Evolutionary conservation across 75 land plant genomes (phyloP).

Genomic region (Sequoia sempervirens): DNA sequence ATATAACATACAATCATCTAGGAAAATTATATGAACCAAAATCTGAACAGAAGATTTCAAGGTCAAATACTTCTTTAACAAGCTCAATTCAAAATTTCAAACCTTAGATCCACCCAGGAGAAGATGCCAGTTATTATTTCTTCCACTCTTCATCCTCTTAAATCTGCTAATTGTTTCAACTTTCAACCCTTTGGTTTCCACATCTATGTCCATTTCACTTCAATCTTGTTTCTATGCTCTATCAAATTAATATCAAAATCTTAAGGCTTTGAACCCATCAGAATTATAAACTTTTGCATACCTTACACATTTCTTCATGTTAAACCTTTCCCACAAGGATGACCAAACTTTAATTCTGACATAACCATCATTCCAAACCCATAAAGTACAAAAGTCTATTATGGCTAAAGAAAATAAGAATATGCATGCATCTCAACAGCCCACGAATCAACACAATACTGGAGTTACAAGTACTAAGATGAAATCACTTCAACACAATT

Average conservation of each 20-base stretch:
- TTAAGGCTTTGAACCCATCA: not conserved
- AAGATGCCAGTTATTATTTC: not conserved
- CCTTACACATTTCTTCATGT: not conserved
- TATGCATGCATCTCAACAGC: not conserved
- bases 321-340: not conserved
- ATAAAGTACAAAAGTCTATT: not conserved
- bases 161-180: not conserved
- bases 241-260: not conserved
- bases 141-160: not conserved
- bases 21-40: not conserved
- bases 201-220: not conserved
- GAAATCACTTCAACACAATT: not conserved
- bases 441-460: not conserved
- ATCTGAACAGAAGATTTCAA: not conserved
- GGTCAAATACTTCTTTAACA: not conserved
- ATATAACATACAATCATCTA: not conserved
- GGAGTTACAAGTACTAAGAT: not conserved
- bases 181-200: not conserved
- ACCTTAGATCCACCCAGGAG: not conserved
- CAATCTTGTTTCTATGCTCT: not conserved
- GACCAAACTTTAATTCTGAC: not conserved
- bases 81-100: not conserved
- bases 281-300: not conserved
- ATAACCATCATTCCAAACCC: not conserved
- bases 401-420: not conserved